A percentile compares a stretch with the other conserved stretches of the same genome.
These are phyloP conservation scores for Fraxinus angustifolia DNA, from an alignment of 305 asterid species.

Conservation along the genomic window DNA sequence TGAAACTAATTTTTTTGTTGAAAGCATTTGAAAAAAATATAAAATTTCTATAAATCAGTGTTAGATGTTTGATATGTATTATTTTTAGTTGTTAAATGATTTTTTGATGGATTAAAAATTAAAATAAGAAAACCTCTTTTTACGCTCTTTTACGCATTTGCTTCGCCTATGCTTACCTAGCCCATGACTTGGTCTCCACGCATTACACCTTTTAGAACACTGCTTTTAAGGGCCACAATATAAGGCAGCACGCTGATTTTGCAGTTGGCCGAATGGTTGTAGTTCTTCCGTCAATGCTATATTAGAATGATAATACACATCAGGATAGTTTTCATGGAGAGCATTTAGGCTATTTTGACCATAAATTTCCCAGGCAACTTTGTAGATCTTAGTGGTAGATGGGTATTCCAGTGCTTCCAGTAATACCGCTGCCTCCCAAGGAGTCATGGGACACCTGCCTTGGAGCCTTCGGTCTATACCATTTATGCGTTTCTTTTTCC, in stretches of 20 bases:
- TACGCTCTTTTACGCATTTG: too few relatives aligned
- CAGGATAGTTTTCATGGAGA: conserved; percentile 51
- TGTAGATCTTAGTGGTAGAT: conserved; percentile 49
- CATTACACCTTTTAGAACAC: too few relatives aligned
- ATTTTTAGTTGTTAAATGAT: too few relatives aligned
- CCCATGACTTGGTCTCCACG: too few relatives aligned
- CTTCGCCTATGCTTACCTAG: too few relatives aligned
- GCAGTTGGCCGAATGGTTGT: conserved; percentile 38
- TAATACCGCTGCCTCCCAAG: conserved; percentile 71
- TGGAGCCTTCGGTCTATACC: conserved; percentile 46
- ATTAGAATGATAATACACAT: conserved; percentile 59
- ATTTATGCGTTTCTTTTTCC: conserved; percentile 87
- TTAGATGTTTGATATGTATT: too few relatives aligned
- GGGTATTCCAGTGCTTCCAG: conserved; percentile 87
- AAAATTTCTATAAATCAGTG: too few relatives aligned
- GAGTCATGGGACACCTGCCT: conserved; percentile 89
- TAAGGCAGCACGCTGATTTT: conserved; percentile 80
- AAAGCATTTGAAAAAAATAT: too few relatives aligned
- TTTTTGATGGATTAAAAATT: too few relatives aligned
- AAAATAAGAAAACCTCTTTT: too few relatives aligned
- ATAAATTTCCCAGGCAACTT: conserved; percentile 74
- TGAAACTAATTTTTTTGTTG: too few relatives aligned
- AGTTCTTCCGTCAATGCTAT: conserved; percentile 69
- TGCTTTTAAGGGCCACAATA: conserved; percentile 39
- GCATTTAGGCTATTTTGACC: conserved; percentile 35